phyloP scores from a whole-genome alignment of 768 basidiomycete genomes.

The Pholiota microspora region DNA sequence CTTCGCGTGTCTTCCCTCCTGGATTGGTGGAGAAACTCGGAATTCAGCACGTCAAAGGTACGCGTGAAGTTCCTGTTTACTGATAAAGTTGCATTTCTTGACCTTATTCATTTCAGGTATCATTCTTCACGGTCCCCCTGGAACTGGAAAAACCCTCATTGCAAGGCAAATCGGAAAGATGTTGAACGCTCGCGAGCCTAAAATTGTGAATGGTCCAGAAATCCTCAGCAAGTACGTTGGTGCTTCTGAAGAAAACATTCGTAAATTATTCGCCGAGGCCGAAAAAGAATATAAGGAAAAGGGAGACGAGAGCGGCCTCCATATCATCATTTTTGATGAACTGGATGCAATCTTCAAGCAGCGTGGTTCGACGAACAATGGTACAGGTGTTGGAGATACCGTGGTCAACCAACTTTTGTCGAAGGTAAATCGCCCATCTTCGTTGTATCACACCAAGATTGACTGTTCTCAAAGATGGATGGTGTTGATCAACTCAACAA shows the following conservation, averaged over 20 bases:
- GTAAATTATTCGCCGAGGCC: conserved; percentile 97
- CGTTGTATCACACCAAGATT: background rate
- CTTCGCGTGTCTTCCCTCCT: conserved; percentile 97
- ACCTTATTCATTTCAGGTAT: conserved; percentile 59
- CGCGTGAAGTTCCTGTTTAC: conserved; percentile 6
- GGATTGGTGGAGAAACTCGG: conserved; percentile 96
- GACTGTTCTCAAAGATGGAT: conserved; percentile 73
- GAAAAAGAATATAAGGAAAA: conserved; percentile 99
- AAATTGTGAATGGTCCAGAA: conserved; percentile 98
- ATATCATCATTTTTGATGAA: conserved; percentile 99
- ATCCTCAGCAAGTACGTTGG: conserved; percentile 97
- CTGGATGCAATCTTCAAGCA: conserved; percentile 99
- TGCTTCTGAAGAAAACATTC: conserved; percentile 95
- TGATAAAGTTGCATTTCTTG: background rate
- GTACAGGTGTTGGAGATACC: conserved; percentile 98
- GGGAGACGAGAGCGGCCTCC: conserved; percentile 93
- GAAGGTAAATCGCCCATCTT: conserved; percentile 53
- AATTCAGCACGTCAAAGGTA: conserved; percentile 97
- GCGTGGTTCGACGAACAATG: conserved; percentile 86
- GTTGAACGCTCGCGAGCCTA: conserved; percentile 97
- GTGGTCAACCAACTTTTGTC: conserved; percentile 98
- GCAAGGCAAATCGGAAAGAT: conserved; percentile 99
- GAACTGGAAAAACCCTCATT: conserved; percentile 97
- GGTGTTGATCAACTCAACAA: conserved; percentile 99
- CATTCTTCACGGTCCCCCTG: conserved; percentile 92